Evolutionary conservation across 768 basidiomycete genomes (phyloP).

Genomic region (Multifurca ochricompacta): DNA sequence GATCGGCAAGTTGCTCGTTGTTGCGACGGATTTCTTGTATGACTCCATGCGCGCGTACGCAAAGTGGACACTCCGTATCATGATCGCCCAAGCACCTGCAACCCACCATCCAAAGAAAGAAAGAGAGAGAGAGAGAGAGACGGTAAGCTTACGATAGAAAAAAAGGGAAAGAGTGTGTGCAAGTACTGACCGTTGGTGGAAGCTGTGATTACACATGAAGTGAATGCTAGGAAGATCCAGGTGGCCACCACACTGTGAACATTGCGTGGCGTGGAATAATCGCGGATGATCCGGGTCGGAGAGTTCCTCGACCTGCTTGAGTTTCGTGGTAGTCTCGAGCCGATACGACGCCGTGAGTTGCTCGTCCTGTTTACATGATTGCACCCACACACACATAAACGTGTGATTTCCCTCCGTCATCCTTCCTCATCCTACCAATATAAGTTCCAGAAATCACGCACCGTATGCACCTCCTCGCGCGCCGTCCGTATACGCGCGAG

Average conservation of each 20-base stretch:
- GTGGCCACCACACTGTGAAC: conserved; percentile 81
- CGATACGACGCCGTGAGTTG: conserved; percentile 84
- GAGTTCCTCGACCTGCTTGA: conserved; percentile 75
- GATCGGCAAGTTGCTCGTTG: conserved; percentile 76
- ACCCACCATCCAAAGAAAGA: neutral
- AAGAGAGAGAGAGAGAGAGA: neutral
- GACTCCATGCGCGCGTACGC: conserved; percentile 79
- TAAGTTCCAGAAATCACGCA: conserved; percentile 26
- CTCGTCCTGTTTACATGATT: no score
- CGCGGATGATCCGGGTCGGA: conserved; percentile 70
- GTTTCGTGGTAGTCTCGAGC: conserved; percentile 69
- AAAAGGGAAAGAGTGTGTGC: no score
- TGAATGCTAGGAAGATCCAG: conserved; percentile 91
- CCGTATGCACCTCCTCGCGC: conserved; percentile 70
- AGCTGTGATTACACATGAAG: conserved; percentile 98
- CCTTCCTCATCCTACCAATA: neutral
- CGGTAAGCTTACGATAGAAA: no score
- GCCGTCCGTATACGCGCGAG: conserved; percentile 68
- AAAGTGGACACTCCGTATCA: conserved; percentile 84
- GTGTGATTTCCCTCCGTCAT: neutral
- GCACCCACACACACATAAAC: conserved; percentile 2
- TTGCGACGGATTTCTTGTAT: conserved; percentile 84
- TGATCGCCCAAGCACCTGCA: conserved; percentile 80
- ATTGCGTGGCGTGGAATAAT: conserved; percentile 92
- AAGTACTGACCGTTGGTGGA: conserved; percentile 75